Evolutionary conservation across 1,284 basidiomycete species (phyloP), one percentile per base, ranked within the genome.

Genomic region (Ceratobasidium sp.): DNA sequence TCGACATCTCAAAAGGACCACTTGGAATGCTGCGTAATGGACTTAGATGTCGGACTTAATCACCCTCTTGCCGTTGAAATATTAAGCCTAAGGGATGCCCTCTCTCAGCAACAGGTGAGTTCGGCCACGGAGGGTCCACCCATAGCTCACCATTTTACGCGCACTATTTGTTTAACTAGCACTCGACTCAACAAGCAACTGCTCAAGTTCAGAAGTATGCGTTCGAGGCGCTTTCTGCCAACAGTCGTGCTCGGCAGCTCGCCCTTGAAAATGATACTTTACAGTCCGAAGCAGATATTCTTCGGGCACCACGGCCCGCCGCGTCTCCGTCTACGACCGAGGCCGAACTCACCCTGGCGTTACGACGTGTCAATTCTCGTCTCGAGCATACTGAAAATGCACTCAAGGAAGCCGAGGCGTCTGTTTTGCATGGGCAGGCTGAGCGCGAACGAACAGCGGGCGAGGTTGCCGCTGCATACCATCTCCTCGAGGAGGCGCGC

Each of bases 311-410:
- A 80, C 81, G 2, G 81, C 83, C 0, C 83, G 86, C 68, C 84
- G 29, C 68, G 1, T 48, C 86, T 5, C 84, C 85, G 14, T 82
- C 84, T 3, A 79, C 84, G 1, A 88, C 89, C 76, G 84, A 87
- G 6, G 86, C 88, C 53, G 88, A 92, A 75, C 84, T 92, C 68
- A 88, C 88, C 0, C 84, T 92, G 3, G 88, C 90, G 0, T 84
- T 91, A 41, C 85, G 90, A 13, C 86, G 86, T n/a, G 83, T 90
- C 39, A 90, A 88, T 2, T 88, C 90, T 80, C 89, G 92, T 80
- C 84, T 91, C 19, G 84, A 85, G 0, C 78, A 85, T 3, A 87
- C 88, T 0, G 90, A 92, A 79, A 82, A 85, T 13, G 79, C 84
- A 1, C 83, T 92, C 0, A 80, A 86, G 14, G 79, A 82, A 7